Base-by-base conservation (phyloP, 129 eudicot species). In the Arctium minus region DNA sequence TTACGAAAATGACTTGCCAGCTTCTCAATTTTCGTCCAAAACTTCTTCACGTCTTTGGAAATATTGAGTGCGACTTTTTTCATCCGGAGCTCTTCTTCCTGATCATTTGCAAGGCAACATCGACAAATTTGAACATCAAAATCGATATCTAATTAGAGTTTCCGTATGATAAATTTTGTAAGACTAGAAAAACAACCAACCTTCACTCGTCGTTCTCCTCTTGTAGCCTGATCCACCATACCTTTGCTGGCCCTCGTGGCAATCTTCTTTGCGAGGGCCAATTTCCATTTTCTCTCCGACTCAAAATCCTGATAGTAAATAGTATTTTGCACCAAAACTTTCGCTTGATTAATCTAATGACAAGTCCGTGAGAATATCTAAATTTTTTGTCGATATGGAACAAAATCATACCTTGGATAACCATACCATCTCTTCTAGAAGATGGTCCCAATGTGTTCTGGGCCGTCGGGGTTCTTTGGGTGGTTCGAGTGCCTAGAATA, bases 371-470 rank as follows among this genome's bases (percentile, higher is more conserved):
- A 69, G 38, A 73, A 68, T 75, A 50, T 30, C 80, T 70, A 56
- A 46, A n/a, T n/a, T n/a, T n/a, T n/a, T n/a, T n/a, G 18, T 67
- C 27, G 6, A 22, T 35, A 72, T 31, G 30, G 2, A 71, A 40
- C 11, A 82, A 79, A 31, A 39, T 42, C 11, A 22, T 87, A 94
- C 98, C 98, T 94, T 94, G 30, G 98, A 94, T 85, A 94, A 83
- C 99, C 99, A 96, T 72, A 85, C 93, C 99, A 96, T 96, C 91
- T 96, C 99, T 79, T 96, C 99, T 50, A 96, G 81, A 81, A 96
- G 98, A 88, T 96, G 98, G 88, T 96, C 99, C 99, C 99, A 96
- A 80, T 96, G 99, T 8, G 98, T 89, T 90, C 92, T 90, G 60
- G 98, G 97, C 62, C 99, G 96, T 12, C 73, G 87, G n/a, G 98